These are phyloP conservation scores for Populus hybrid DNA, from an alignment of 441 rosid species.

Conservation along the genomic window DNA sequence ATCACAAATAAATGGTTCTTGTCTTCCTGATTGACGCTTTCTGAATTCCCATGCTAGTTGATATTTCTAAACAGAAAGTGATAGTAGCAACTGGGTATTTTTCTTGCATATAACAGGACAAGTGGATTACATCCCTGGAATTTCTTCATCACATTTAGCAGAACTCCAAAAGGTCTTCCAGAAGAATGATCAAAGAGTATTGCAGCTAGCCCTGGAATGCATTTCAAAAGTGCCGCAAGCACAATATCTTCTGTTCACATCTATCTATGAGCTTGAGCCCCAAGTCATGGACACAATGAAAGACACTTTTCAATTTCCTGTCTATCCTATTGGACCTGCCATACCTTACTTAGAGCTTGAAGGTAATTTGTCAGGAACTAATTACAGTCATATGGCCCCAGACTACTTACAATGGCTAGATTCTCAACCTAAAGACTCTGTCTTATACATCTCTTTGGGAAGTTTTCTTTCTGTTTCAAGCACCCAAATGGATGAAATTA, in stretches of 20 bases:
- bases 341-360: constrained; percentile 37
- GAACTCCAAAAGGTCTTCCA: constrained; percentile 30
- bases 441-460: constrained; percentile 43
- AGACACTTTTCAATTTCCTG: constrained; percentile 19
- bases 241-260: constrained; percentile 38
- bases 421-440: constrained; percentile 38
- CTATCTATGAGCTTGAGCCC: constrained; percentile 38
- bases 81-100: background rate
- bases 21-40: background rate
- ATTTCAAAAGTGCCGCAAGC: constrained; percentile 28
- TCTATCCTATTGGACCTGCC: constrained; percentile 40
- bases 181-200: constrained; percentile 1
- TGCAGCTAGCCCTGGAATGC: constrained; percentile 18
- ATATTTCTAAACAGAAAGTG: background rate
- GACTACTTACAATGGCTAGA: constrained; percentile 35
- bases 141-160: constrained; percentile 21
- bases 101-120: constrained; percentile 6
- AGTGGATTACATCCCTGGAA: constrained; percentile 46
- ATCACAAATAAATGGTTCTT: background rate
- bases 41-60: constrained; percentile 4
- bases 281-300: constrained; percentile 28
- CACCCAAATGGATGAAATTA: constrained; percentile 40
- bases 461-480: constrained; percentile 41
- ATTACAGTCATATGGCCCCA: background rate
- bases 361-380: background rate